phyloP scores from a whole-genome alignment of 345 rosid genomes.

The Eucalyptus decipiens region DNA sequence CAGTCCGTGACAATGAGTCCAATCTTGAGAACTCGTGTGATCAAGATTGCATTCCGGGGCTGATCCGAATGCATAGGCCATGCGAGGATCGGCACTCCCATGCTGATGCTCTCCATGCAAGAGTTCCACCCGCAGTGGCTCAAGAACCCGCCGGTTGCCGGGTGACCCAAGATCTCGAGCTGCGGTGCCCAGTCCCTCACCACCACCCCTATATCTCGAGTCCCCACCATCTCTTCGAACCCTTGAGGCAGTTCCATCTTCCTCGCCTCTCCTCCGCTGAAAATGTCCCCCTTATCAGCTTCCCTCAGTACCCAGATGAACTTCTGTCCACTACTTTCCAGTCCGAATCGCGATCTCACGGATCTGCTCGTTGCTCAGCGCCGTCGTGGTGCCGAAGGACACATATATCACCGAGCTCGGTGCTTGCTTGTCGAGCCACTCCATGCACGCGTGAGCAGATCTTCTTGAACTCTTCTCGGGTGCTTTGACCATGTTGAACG shows the following conservation, averaged over 20 bases:
- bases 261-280: conserved; percentile 2
- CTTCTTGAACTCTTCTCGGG: not conserved
- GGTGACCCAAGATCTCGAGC: conserved; percentile 38
- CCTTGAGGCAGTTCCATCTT: conserved; percentile 19
- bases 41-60: conserved; percentile 31
- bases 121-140: conserved; percentile 76
- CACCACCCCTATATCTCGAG: conserved; percentile 19
- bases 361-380: conserved; percentile 2
- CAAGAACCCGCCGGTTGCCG: conserved; percentile 37
- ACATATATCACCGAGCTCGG: conserved; percentile 3
- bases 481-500: not conserved
- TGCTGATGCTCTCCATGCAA: conserved; percentile 50
- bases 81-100: conserved; percentile 53
- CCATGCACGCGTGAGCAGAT: not conserved
- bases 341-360: not conserved
- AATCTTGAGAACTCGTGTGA: conserved; percentile 23
- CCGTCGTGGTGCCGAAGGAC: conserved; percentile 8
- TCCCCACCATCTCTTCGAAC: conserved; percentile 20
- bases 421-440: conserved; percentile 6
- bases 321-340: conserved; percentile 24
- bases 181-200: conserved; percentile 65
- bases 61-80: conserved; percentile 74
- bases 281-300: conserved; percentile 43
- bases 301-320: conserved; percentile 60
- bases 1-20: conserved; percentile 24